These are phyloP conservation scores for Verticillium tricorpus DNA, from an alignment of 2,329 filamentous ascomycete species.

Conservation along the genomic window DNA sequence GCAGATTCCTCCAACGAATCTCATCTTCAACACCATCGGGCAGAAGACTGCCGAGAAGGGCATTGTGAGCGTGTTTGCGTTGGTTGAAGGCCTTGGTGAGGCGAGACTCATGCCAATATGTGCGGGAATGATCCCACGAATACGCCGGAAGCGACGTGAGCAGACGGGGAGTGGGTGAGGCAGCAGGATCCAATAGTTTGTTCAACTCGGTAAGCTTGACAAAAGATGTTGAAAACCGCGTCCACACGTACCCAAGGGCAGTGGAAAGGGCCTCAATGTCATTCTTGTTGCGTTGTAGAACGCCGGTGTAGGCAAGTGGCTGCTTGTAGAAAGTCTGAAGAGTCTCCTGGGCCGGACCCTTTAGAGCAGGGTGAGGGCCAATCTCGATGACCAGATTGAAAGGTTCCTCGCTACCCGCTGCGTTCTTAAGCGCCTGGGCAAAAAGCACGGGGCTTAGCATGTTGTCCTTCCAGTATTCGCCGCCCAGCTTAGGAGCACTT, in stretches of 20 bases:
- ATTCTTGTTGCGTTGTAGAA: background rate
- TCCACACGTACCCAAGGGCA: background rate
- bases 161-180: background rate
- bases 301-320: slow-evolving; percentile 14
- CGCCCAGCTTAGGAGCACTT: slow-evolving; percentile 18
- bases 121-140: background rate
- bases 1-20: slow-evolving; percentile 15
- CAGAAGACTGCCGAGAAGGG: no score
- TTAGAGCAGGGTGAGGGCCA: slow-evolving; percentile 44
- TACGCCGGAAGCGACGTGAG: background rate
- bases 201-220: background rate
- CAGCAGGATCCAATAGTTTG: background rate
- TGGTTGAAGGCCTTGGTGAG: no score
- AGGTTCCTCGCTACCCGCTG: slow-evolving; percentile 19
- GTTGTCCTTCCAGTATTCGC: slow-evolving; percentile 42
- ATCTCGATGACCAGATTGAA: slow-evolving; percentile 33
- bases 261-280: background rate
- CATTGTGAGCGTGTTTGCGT: no score
- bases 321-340: slow-evolving; percentile 25
- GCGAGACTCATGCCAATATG: background rate
- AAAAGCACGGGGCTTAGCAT: slow-evolving; percentile 37
- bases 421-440: slow-evolving; percentile 29
- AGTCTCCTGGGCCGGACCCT: slow-evolving; percentile 46
- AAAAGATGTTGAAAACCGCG: no score
- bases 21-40: background rate